Evolutionary conservation across 108 stramenopile species (phyloP).

Genomic region (Nannochloropsis gaditana): DNA sequence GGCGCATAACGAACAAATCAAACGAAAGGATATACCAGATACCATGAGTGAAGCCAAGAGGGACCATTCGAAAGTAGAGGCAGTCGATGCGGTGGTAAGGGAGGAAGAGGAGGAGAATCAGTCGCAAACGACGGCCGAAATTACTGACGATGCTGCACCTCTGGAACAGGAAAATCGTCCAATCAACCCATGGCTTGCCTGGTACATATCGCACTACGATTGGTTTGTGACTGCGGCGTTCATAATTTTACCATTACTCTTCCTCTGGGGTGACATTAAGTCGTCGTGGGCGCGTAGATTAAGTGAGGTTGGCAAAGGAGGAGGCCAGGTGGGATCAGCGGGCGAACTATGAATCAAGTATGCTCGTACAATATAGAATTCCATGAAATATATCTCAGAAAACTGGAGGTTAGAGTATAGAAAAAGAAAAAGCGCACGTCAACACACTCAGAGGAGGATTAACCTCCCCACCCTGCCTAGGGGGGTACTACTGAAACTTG

Average conservation of each 20-base stretch:
- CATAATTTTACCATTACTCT: neutral
- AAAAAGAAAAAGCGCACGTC: neutral
- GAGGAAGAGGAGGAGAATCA: neutral
- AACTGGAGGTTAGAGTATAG: neutral
- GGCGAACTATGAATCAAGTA: neutral
- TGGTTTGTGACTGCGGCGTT: conserved; percentile 13
- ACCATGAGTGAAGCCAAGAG: neutral
- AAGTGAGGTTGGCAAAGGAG: neutral
- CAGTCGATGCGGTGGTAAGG: neutral
- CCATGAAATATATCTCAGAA: neutral
- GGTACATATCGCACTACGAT: neutral
- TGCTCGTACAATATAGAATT: neutral
- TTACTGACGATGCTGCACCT: neutral
- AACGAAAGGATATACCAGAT: neutral
- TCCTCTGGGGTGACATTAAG: neutral
- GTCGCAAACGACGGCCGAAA: neutral
- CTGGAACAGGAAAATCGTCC: neutral
- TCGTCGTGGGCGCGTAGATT: neutral
- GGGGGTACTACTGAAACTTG: too few species aligned
- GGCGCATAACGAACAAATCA: neutral
- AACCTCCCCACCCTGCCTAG: neutral
- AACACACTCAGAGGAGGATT: neutral
- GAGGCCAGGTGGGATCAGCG: neutral
- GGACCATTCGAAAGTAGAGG: neutral
- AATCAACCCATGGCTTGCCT: conserved; percentile 7